phyloP scores from a whole-genome alignment of 2,329 filamentous ascomycete genomes.

The Metarhizium album region DNA sequence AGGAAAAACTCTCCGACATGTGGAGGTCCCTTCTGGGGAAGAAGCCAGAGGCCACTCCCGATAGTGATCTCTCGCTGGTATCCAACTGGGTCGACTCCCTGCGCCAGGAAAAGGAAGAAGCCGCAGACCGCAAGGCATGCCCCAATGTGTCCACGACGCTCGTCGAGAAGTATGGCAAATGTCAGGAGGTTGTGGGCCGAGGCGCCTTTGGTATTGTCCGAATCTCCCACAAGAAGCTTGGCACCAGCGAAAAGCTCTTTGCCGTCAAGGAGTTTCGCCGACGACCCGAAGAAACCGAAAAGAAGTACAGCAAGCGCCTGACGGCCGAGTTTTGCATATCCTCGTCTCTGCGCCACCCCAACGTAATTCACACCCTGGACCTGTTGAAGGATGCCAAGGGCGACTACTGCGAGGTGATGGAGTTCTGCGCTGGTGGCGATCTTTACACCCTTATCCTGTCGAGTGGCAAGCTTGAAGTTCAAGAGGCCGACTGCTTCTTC shows the following conservation, averaged over 20 bases:
- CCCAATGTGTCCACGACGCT: conserved; percentile 62
- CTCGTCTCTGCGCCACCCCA: conserved; percentile 89
- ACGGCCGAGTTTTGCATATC: conserved; percentile 98
- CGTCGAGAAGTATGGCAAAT: conserved; percentile 96
- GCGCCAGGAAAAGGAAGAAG: conserved; percentile 78
- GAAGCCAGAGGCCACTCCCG: conserved; percentile 62
- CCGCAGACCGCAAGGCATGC: conserved; percentile 67
- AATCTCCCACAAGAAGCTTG: conserved; percentile 91
- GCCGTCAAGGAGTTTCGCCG: conserved; percentile 97
- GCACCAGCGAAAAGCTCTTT: conserved; percentile 81
- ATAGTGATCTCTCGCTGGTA: conserved; percentile 82
- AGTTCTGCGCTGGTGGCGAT: conserved; percentile 94
- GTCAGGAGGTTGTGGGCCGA: conserved; percentile 90
- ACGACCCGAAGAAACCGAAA: conserved; percentile 84
- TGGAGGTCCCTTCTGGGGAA: conserved; percentile 78
- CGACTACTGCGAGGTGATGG: conserved; percentile 98
- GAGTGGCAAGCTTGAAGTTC: conserved; percentile 80
- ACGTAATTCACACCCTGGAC: conserved; percentile 95
- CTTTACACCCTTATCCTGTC: conserved; percentile 88
- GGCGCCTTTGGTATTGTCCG: conserved; percentile 96
- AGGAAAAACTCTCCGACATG: conserved; percentile 92
- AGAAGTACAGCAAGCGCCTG: conserved; percentile 95
- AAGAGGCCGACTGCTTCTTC: conserved; percentile 95
- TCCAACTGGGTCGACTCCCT: conserved; percentile 94
- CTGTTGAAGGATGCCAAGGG: conserved; percentile 92